Conservation (phyloP, 2,329 filamentous ascomycete genomes). For the Diaporthe citri region DNA sequence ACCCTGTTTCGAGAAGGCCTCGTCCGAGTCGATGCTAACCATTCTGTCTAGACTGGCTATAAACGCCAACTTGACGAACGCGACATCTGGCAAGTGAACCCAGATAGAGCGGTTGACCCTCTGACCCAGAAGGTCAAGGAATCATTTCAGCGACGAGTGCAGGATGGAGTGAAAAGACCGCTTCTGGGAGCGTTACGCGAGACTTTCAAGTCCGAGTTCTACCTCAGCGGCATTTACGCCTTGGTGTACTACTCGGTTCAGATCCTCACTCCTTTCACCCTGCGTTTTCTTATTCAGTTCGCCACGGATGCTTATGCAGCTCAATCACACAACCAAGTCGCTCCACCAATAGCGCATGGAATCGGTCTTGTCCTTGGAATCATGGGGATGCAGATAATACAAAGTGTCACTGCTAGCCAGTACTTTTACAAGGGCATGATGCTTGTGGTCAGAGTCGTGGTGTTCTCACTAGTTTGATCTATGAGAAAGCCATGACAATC, state of each 20-base stretch:
- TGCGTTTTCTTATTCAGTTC: constrained; percentile 91
- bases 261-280: constrained; percentile 85
- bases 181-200: constrained; percentile 87
- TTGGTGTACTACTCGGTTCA: constrained; percentile 75
- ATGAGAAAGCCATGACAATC: constrained; percentile 91
- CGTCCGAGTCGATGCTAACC: background rate
- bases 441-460: constrained; percentile 84
- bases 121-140: constrained; percentile 75
- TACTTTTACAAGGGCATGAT: constrained; percentile 95
- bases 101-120: constrained; percentile 75
- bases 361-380: constrained; percentile 88
- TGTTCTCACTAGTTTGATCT: constrained; percentile 87
- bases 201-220: constrained; percentile 86
- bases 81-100: constrained; percentile 92
- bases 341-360: constrained; percentile 79
- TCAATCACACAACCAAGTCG: constrained; percentile 57
- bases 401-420: constrained; percentile 86
- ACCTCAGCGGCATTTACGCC: constrained; percentile 82
- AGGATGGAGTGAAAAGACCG: constrained; percentile 77
- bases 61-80: constrained; percentile 83
- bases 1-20: background rate
- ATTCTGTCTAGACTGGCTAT: constrained; percentile 73
- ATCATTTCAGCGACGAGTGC: constrained; percentile 76
- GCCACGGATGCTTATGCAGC: constrained; percentile 81
- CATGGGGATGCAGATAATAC: constrained; percentile 84